Conservation (phyloP, 805 yeast genomes). For the Teunomyces cretensis region DNA sequence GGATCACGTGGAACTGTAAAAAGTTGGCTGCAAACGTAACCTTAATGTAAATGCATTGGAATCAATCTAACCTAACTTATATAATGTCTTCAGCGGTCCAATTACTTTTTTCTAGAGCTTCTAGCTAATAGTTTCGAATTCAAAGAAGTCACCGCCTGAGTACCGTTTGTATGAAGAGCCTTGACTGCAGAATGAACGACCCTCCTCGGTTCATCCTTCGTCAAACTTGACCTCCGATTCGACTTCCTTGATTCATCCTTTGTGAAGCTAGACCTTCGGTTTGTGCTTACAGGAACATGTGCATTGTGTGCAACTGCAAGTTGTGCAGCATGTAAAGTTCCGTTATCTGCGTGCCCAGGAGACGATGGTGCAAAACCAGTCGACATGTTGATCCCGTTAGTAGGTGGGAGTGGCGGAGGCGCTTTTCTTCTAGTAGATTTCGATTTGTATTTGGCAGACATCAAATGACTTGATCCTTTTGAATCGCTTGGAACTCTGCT, state of each 20-base stretch:
- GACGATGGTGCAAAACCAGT: constrained; percentile 25
- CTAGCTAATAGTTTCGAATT: constrained; percentile 64
- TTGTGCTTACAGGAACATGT: constrained; percentile 18
- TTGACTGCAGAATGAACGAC: constrained; percentile 4
- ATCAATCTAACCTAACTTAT: neutral
- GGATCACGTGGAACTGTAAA: no score
- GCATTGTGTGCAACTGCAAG: constrained; percentile 39
- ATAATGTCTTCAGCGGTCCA: constrained; percentile 2
- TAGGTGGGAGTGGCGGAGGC: constrained; percentile 27
- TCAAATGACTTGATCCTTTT: constrained; percentile 8
- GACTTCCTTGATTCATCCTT: constrained; percentile 23
- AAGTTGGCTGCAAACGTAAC: neutral
- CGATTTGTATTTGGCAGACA: constrained; percentile 15
- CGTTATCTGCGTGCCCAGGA: constrained; percentile 20
- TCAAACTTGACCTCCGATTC: constrained; percentile 37
- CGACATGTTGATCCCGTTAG: constrained; percentile 23
- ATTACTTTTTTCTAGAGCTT: constrained; percentile 44
- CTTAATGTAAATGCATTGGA: neutral
- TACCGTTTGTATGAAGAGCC: constrained; percentile 10
- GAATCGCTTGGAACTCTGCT: neutral
- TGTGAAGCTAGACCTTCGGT: constrained; percentile 38
- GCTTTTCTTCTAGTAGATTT: constrained; percentile 27
- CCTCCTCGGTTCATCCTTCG: constrained; percentile 23
- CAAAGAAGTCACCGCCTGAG: constrained; percentile 45
- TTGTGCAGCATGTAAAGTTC: constrained; percentile 44